These are phyloP conservation scores for Eragrostis curvula DNA, from an alignment of 176 grass and related monocot genomes.

Conservation along the genomic window DNA sequence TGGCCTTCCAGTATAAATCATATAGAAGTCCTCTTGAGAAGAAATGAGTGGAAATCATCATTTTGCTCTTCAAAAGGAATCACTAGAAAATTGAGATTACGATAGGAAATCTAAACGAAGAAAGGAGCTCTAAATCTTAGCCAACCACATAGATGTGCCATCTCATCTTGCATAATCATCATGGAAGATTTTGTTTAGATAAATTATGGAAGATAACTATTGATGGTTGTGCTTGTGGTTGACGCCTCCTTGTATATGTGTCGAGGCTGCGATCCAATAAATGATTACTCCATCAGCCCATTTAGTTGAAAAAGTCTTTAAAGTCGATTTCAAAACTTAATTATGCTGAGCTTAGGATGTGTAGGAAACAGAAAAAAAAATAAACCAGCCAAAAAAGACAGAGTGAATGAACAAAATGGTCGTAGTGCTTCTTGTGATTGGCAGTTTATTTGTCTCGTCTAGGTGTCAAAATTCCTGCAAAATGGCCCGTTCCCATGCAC, in stretches of 20 bases:
- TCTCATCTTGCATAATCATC: neutral
- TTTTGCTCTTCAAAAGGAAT: neutral
- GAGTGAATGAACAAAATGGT: neutral
- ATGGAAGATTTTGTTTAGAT: neutral
- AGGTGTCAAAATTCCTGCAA: neutral
- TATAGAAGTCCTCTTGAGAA: neutral
- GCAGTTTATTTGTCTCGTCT: neutral
- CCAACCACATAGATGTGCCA: slow-evolving; percentile 2
- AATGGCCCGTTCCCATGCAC: neutral
- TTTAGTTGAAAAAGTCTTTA: neutral
- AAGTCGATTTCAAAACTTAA: neutral
- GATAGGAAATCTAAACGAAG: neutral
- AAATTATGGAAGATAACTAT: too few relatives aligned
- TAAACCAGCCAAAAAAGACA: neutral
- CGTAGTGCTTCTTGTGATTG: neutral
- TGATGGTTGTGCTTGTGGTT: too few relatives aligned
- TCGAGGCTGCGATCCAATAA: too few relatives aligned
- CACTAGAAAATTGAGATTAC: neutral
- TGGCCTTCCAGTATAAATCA: neutral
- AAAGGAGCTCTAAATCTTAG: neutral
- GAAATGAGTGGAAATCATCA: neutral
- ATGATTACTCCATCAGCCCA: neutral
- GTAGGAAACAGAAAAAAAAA: neutral
- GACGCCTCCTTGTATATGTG: too few relatives aligned
- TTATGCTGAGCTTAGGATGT: neutral